phyloP scores from a whole-genome alignment of 176 grass and related monocot genomes.

The Microstegium vimineum region DNA sequence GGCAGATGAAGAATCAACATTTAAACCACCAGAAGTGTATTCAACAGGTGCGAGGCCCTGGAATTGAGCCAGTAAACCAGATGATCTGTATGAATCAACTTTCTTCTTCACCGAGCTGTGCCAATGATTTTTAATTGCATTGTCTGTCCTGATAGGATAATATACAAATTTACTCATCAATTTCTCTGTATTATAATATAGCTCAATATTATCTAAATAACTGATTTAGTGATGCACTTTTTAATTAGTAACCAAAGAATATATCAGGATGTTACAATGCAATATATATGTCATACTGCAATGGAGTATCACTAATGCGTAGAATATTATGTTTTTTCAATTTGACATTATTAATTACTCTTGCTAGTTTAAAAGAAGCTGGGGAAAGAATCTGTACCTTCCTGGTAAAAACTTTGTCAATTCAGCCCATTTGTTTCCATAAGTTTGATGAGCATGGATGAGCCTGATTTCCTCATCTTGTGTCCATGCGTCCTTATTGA shows the following conservation, averaged over 20 bases:
- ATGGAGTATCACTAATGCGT: not conserved
- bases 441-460: constrained; percentile 69
- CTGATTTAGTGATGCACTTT: not conserved
- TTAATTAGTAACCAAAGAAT: not conserved
- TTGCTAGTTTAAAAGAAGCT: not conserved
- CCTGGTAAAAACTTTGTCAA: constrained; percentile 86
- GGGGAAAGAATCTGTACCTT: constrained; percentile 43
- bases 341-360: not conserved
- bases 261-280: not conserved
- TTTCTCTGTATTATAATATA: constrained; percentile 1
- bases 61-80: constrained; percentile 66
- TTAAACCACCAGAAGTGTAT: constrained; percentile 26
- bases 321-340: constrained; percentile 1
- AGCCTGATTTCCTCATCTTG: constrained; percentile 87
- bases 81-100: constrained; percentile 62
- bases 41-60: constrained; percentile 38
- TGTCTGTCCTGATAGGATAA: constrained; percentile 76
- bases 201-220: not conserved
- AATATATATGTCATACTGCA: not conserved
- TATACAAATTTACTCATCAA: constrained; percentile 16
- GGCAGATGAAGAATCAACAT: constrained; percentile 49
- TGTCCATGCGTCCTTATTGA: constrained; percentile 91
- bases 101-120: constrained; percentile 96
- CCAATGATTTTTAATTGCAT: constrained; percentile 98
- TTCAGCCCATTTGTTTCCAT: constrained; percentile 98